phyloP scores from a whole-genome alignment of 148 eudicot species.

The Selenicereus undatus region DNA sequence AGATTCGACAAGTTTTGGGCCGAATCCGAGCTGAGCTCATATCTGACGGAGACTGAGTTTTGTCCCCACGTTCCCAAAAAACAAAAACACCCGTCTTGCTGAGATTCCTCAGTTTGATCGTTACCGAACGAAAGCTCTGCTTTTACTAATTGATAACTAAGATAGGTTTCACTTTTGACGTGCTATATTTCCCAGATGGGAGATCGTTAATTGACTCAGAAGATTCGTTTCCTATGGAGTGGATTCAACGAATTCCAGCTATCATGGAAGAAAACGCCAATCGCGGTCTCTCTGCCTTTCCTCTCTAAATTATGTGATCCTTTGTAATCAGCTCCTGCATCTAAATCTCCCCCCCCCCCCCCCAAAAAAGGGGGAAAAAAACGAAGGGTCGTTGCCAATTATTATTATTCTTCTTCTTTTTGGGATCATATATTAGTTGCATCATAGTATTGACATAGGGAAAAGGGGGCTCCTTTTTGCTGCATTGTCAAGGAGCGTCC shows the following conservation, averaged over 20 bases:
- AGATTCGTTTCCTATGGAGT: slow-evolving; percentile 16
- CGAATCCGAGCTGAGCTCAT: too few relatives aligned
- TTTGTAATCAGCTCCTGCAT: slow-evolving; percentile 17
- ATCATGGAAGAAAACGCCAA: slow-evolving; percentile 24
- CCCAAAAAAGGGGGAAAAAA: not conserved
- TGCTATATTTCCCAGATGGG: too few relatives aligned
- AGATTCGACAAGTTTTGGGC: too few relatives aligned
- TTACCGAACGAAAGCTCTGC: too few relatives aligned
- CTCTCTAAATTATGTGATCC: slow-evolving; percentile 18
- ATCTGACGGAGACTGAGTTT: too few relatives aligned
- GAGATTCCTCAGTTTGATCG: too few relatives aligned
- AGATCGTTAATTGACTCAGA: too few relatives aligned
- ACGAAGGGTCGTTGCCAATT: slow-evolving; percentile 12
- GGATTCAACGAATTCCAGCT: slow-evolving; percentile 24
- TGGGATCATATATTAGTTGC: slow-evolving; percentile 12
- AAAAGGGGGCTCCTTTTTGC: not conserved
- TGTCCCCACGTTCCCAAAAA: too few relatives aligned
- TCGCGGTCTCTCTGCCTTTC: not conserved
- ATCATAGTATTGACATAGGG: not conserved
- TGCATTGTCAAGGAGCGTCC: slow-evolving; percentile 3
- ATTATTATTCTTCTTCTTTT: not conserved
- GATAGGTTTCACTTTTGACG: not conserved
- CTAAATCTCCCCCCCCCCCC: slow-evolving; percentile 1
- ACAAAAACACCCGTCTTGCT: too few relatives aligned
- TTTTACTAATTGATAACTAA: too few relatives aligned